Base-by-base conservation (phyloP, 2,329 filamentous ascomycete genomes). In the Aspergillus amoenus region DNA sequence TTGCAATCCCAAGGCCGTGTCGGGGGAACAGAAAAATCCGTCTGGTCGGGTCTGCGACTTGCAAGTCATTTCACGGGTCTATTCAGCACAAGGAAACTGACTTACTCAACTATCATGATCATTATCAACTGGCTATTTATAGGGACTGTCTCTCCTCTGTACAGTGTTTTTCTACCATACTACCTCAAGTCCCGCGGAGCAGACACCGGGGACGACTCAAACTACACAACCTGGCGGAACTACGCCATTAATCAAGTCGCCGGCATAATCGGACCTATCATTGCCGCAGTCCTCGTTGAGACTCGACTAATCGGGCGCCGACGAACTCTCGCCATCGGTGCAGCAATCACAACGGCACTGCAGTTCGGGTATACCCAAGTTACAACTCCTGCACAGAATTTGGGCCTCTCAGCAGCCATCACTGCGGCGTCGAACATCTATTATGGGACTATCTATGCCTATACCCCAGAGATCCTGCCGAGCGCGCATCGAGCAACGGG, bases 101-200 rank as follows among this genome's bases (percentile, higher is more conserved):
- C 43, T 2, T 44, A 53, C 11, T 24, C 59, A 68, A 64, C 81
- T 18, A 61, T 71, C n/a, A 70, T 84, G 2, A 71, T 93, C 48
- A 92, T 89, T 88, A 89, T 92, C 73, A 86, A 85, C 70, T 95
- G 91, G 91, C 82, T 87, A 0, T 87, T 85, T 12, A 93, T 95
- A 64, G 91, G 91, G 52, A 89, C 95, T 84, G 91, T 88, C 1
- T 95, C 93, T 67, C 90, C 90, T 0, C 83, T 96, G 5, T 96
- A 93, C 82, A 94, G 93, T 73, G 88, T 90, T 49, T 95, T 95
- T 75, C 80, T 96, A 18, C 91, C 91, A 0, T 89, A 94, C 64
- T 94, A 94, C 68, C 85, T 95, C 57, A 84, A 86, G 22, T 82
- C 84, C 58, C 45, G 53, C 39, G 53, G 53, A 15, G 45, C 53